Evolutionary conservation across 148 eudicot genomes (phyloP).

Genomic region (Amaranthus hypochondriacus): DNA sequence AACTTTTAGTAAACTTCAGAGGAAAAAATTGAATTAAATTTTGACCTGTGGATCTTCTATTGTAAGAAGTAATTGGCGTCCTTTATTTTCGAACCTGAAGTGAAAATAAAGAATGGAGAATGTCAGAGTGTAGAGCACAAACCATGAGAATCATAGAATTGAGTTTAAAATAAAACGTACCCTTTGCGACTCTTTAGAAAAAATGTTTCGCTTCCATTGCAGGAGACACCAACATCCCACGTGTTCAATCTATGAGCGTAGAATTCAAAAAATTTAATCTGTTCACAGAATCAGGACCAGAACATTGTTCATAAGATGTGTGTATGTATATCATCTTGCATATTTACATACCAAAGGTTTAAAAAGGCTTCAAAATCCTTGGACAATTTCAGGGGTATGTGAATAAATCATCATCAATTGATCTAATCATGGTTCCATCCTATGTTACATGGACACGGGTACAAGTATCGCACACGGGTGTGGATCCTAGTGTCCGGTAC

Average conservation of each 20-base stretch:
- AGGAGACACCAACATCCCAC: constrained; percentile 82
- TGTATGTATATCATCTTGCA: background rate
- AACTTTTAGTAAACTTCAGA: background rate
- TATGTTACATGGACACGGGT: too few species aligned
- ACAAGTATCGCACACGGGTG: too few species aligned
- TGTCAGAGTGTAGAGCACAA: background rate
- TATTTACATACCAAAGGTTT: background rate
- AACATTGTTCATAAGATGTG: constrained; percentile 10
- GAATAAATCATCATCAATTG: background rate
- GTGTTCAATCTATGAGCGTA: constrained; percentile 88
- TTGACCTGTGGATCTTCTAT: constrained; percentile 95
- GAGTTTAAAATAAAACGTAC: constrained; percentile 33
- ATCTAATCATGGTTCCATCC: background rate
- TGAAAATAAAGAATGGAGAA: constrained; percentile 5
- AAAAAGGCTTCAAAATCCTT: background rate
- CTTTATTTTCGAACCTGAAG: constrained; percentile 55
- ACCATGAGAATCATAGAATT: background rate
- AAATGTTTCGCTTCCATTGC: constrained; percentile 72
- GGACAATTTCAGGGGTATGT: background rate
- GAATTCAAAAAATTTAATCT: constrained; percentile 87
- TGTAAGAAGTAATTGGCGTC: constrained; percentile 55
- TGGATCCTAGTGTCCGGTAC: too few species aligned
- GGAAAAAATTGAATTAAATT: constrained; percentile 2
- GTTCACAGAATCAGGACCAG: constrained; percentile 25
- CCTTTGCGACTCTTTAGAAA: constrained; percentile 67